These are phyloP conservation scores for Lepidium africanum DNA, from an alignment of 345 rosid genomes.

Conservation along the genomic window DNA sequence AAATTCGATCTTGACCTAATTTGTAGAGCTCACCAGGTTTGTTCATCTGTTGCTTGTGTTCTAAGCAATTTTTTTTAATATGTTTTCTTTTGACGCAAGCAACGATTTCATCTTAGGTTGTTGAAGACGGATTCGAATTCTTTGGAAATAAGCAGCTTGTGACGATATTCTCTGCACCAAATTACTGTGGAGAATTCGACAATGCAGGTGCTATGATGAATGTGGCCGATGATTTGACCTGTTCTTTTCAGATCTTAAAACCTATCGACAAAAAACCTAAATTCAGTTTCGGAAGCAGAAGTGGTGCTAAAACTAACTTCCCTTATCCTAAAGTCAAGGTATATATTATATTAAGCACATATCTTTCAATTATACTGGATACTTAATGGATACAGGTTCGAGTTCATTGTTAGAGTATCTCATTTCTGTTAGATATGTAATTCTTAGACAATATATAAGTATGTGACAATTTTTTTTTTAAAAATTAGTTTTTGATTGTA, in stretches of 20 bases:
- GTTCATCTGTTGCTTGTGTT: background rate
- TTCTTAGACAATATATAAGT: too few species aligned
- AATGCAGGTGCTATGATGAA: constrained; percentile 77
- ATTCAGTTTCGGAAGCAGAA: constrained; percentile 44
- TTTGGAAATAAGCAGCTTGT: constrained; percentile 43
- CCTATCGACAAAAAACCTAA: constrained; percentile 50
- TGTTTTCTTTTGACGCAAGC: background rate
- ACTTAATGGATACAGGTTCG: background rate
- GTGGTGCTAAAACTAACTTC: constrained; percentile 34
- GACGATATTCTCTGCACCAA: too few species aligned
- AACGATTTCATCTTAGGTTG: constrained; percentile 41
- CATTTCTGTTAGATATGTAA: too few species aligned
- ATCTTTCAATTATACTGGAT: background rate
- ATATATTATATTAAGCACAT: background rate
- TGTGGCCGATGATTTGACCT: constrained; percentile 50
- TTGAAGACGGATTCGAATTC: constrained; percentile 84
- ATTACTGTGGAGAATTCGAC: too few species aligned
- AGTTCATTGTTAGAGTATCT: too few species aligned
- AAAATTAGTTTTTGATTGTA: too few species aligned
- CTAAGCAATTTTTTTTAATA: background rate
- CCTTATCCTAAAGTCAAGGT: constrained; percentile 48
- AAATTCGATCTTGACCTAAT: constrained; percentile 66
- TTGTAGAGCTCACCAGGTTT: constrained; percentile 84
- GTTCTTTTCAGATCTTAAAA: constrained; percentile 74
- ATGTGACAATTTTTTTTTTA: too few species aligned